Evolutionary conservation across 148 eudicot species (phyloP).

Genomic region (Rhododendron ferrugineum): DNA sequence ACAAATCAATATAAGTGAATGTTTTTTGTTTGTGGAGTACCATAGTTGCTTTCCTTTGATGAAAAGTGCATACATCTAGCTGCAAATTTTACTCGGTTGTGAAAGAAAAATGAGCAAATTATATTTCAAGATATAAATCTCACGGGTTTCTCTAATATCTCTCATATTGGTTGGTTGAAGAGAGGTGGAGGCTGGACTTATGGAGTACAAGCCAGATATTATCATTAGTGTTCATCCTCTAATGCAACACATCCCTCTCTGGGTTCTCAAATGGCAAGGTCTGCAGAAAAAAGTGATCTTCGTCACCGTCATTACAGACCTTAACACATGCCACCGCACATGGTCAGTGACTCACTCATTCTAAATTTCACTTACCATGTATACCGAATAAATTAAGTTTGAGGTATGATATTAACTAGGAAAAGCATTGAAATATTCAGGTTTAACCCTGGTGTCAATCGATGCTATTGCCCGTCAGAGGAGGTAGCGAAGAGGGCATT

Average conservation of each 20-base stretch:
- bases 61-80: background rate
- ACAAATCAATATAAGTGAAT: background rate
- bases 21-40: background rate
- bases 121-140: background rate
- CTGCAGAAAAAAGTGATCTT: conserved; percentile 88
- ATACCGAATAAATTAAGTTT: background rate
- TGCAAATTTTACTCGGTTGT: background rate
- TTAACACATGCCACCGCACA: conserved; percentile 89
- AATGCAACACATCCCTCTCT: conserved; percentile 94
- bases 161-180: conserved; percentile 31
- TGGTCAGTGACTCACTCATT: conserved; percentile 43
- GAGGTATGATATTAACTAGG: background rate
- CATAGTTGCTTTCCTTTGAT: background rate
- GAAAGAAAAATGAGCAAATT: background rate
- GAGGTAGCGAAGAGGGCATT: conserved; percentile 93
- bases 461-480: conserved; percentile 89
- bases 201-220: conserved; percentile 95
- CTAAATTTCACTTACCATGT: background rate
- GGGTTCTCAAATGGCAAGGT: conserved; percentile 99
- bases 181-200: conserved; percentile 95
- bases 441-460: conserved; percentile 86
- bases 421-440: conserved; percentile 28
- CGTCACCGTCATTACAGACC: conserved; percentile 92
- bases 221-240: conserved; percentile 96
- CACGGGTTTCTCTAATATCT: background rate